Evolutionary conservation across 805 yeast genomes (phyloP).

Genomic region (Ogataea ramenticola): DNA sequence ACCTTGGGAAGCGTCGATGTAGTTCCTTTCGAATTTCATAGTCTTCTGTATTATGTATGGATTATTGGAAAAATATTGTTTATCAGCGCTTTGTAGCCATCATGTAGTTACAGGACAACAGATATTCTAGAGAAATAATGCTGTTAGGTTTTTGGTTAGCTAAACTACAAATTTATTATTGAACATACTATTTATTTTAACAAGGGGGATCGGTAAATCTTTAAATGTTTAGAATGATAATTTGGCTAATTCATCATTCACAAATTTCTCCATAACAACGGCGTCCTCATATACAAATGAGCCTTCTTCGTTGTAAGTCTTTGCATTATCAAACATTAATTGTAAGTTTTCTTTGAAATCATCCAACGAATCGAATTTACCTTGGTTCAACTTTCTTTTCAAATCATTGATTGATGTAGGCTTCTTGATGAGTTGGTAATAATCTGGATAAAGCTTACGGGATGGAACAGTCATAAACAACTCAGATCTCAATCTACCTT

Average conservation of each 20-base stretch:
- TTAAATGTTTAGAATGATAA: background rate
- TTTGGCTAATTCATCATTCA: conserved; percentile 13
- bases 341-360: conserved; percentile 44
- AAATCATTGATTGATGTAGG: conserved; percentile 57
- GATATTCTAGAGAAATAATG: too few species aligned
- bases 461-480: conserved; percentile 72
- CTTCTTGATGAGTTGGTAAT: conserved; percentile 53
- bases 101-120: too few species aligned
- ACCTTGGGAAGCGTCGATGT: too few species aligned
- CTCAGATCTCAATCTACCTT: conserved; percentile 40
- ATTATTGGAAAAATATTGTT: too few species aligned
- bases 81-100: too few species aligned
- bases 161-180: background rate
- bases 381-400: conserved; percentile 37
- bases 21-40: too few species aligned
- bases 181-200: background rate
- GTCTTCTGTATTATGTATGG: too few species aligned
- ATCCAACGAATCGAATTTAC: conserved; percentile 29
- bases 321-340: conserved; percentile 62
- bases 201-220: too few species aligned
- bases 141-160: background rate
- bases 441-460: conserved; percentile 73
- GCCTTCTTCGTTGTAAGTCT: conserved; percentile 60
- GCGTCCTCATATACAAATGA: conserved; percentile 61
- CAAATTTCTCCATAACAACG: conserved; percentile 31